Evolutionary conservation across 768 basidiomycete species (phyloP), one percentile per base, ranked within the genome.

Genomic region (Hericium erinaceus): DNA sequence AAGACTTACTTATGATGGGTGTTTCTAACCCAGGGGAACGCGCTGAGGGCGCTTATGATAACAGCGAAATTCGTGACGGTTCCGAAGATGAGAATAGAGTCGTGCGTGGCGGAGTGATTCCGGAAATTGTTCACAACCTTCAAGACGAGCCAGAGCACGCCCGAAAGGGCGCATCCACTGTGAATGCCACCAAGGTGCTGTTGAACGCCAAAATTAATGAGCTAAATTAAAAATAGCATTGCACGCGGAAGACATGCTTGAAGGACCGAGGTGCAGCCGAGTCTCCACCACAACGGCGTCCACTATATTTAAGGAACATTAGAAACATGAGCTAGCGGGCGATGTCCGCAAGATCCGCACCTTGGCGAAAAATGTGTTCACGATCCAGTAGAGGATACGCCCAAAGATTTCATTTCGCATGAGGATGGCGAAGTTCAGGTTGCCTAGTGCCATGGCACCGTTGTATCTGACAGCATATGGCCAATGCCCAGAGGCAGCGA

Each of bases 341-440:
- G 33, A 33, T 33, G 33, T 40, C n/a, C 54, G 16, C 39, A 44
- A 39, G 40, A 4, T 24, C 37, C 1, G 59, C 68, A 82, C 84
- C 78, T 87, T 91, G n/a, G 87, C 85, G 60, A 92, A 90, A 28
- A 78, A 69, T 0, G 81, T 87, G 66, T 89, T 92, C 60, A 88
- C 77, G 20, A 84, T 64, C 49, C 83, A 69, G 66, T 91, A 92
- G 13, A 92, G 65, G 39, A 82, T 69, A n/a, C 90, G 84, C 10
- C 88, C 87, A 61, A 92, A 92, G 2, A 90, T 73, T 62, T 92
- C 90, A 64, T 92, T 92, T 20, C 90, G 78, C 75, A 89, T 81
- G 20, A 92, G 75, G 57, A 92, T 82, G 5, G 88, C 81, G 24
- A 80, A 71, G 62, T 83, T 80, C 51, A 92, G 69, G 63, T 92